A percentile compares a stretch with the other conserved stretches of the same genome.
These are phyloP conservation scores for Limtongia smithiae DNA, from an alignment of 805 yeast genomes.

Conservation along the genomic window DNA sequence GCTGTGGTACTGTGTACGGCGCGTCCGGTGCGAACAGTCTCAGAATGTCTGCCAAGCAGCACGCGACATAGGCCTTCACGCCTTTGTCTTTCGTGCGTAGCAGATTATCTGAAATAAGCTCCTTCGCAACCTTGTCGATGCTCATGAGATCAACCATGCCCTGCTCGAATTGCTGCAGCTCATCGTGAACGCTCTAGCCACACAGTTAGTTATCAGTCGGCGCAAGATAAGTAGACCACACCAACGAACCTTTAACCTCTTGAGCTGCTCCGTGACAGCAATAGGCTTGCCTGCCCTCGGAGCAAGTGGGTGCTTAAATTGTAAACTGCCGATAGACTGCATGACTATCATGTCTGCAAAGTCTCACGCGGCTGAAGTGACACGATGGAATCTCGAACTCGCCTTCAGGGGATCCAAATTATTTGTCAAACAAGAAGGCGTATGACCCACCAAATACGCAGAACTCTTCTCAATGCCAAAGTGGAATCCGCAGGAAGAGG, in stretches of 20 bases:
- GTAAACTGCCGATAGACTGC: constrained; percentile 26
- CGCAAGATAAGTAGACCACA: no score
- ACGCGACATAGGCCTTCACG: constrained; percentile 64
- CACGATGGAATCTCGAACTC: no score
- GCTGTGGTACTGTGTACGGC: constrained; percentile 65
- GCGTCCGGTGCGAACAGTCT: constrained; percentile 86
- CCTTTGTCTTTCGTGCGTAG: constrained; percentile 61
- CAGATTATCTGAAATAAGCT: constrained; percentile 57
- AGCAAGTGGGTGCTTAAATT: constrained; percentile 48
- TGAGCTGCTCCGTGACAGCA: constrained; percentile 57
- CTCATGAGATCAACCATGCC: constrained; percentile 50
- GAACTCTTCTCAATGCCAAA: no score
- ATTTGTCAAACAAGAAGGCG: no score
- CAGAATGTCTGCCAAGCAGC: constrained; percentile 71
- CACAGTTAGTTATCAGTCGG: not conserved
- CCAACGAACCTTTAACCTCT: constrained; percentile 47
- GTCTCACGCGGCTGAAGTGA: no score
- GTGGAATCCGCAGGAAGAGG: no score
- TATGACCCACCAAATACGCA: no score
- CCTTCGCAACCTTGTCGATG: constrained; percentile 47
- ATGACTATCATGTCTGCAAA: constrained; percentile 7
- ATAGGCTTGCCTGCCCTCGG: constrained; percentile 58
- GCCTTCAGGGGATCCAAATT: no score
- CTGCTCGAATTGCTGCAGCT: constrained; percentile 60
- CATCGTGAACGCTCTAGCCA: constrained; percentile 51